Percentiles rank a stretch among this genome's conserved stretches.
Conservation (phyloP, 2,329 filamentous ascomycete genomes). For the Cercospora sp. region DNA sequence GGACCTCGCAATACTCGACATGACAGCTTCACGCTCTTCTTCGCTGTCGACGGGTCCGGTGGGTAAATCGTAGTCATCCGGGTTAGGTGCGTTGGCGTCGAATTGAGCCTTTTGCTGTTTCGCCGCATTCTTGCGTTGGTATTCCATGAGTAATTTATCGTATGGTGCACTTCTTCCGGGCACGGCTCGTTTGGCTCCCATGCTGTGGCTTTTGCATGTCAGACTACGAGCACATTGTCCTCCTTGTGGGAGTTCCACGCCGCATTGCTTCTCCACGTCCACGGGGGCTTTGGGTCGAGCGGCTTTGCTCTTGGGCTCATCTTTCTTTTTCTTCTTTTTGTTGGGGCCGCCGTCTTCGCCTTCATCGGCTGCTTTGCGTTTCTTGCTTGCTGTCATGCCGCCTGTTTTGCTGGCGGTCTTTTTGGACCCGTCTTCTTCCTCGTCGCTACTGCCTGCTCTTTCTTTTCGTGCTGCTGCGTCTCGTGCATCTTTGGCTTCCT, state of each 20-base stretch:
- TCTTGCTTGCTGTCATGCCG: conserved; percentile 39
- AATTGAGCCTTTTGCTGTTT: conserved; percentile 96
- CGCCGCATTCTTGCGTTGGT: conserved; percentile 94
- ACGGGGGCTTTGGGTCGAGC: conserved; percentile 86
- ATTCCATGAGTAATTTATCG: conserved; percentile 72
- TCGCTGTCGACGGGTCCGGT: conserved; percentile 83
- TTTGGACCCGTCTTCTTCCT: conserved; percentile 38
- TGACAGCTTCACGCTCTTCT: conserved; percentile 87
- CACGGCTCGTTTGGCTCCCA: conserved; percentile 90
- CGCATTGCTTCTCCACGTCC: conserved; percentile 89
- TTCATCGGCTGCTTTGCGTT: conserved; percentile 51
- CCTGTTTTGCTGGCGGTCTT: conserved; percentile 36
- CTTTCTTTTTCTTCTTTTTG: conserved; percentile 73
- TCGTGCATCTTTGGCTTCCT: conserved; percentile 62
- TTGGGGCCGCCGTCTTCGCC: conserved; percentile 75
- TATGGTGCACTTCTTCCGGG: conserved; percentile 83
- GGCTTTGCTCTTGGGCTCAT: conserved; percentile 58
- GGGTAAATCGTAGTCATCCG: conserved; percentile 79
- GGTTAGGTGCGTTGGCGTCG: conserved; percentile 79
- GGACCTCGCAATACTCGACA: conserved; percentile 73
- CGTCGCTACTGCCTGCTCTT: conserved; percentile 42
- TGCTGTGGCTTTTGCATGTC: conserved; percentile 87
- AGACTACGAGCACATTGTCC: conserved; percentile 82
- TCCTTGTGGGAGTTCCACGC: conserved; percentile 79
- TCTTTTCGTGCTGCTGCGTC: conserved; percentile 53